Percentiles rank a stretch among this genome's conserved stretches.
These are phyloP conservation scores for Erysiphe pisi DNA, from an alignment of 2,329 filamentous ascomycete species.

Conservation along the genomic window DNA sequence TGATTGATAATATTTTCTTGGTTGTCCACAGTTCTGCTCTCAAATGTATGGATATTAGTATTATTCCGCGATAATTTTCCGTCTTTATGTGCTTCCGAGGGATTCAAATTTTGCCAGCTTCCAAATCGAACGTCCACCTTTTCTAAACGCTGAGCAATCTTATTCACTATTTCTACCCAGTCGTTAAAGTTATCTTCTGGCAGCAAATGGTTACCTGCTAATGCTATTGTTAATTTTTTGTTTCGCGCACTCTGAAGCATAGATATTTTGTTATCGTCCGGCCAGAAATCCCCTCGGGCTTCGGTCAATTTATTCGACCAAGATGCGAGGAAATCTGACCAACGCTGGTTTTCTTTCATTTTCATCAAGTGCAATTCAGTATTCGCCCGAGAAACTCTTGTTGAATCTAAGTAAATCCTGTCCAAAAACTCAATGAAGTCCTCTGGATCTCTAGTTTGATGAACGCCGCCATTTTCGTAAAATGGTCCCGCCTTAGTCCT, in stretches of 20 bases:
- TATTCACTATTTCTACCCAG: slow-evolving; percentile 22
- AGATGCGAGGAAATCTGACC: background rate
- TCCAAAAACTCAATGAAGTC: slow-evolving; percentile 24
- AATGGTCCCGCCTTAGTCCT: background rate
- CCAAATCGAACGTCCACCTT: background rate
- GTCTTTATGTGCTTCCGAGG: background rate
- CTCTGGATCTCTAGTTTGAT: slow-evolving; percentile 9
- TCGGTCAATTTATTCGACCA: background rate
- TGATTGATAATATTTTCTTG: background rate
- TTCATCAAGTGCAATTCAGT: background rate
- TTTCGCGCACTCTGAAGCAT: background rate
- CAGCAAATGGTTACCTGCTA: background rate
- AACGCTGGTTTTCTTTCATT: slow-evolving; percentile 22
- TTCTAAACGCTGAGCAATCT: slow-evolving; percentile 3
- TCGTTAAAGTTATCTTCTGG: slow-evolving; percentile 21
- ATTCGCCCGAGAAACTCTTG: slow-evolving; percentile 15
- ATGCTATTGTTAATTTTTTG: background rate
- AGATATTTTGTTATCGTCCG: slow-evolving; percentile 7
- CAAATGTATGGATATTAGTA: background rate
- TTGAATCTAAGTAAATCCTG: slow-evolving; percentile 9
- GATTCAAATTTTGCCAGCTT: background rate
- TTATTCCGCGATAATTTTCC: background rate
- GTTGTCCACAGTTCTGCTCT: background rate
- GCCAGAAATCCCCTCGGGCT: slow-evolving; percentile 5
- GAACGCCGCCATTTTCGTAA: slow-evolving; percentile 10